Evolutionary conservation across 208 protist species (phyloP).

Genomic region (Trypanosoma cruzi): DNA sequence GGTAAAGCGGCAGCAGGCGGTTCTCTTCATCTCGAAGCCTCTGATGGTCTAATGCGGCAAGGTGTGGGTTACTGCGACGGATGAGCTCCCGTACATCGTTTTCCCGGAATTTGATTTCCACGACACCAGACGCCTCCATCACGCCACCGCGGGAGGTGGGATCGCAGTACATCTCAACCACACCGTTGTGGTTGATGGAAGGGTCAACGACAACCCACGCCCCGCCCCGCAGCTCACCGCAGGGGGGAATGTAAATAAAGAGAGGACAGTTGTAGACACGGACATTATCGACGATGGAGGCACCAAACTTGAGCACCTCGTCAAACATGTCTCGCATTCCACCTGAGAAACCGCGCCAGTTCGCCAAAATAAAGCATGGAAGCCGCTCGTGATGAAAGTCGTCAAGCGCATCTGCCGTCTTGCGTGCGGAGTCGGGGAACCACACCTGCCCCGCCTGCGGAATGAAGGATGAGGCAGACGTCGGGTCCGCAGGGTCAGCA

Average conservation of each 20-base stretch:
- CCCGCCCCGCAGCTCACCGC: slow-evolving; percentile 97
- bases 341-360: slow-evolving; percentile 99
- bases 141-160: slow-evolving; percentile 92
- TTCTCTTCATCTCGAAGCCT: slow-evolving; percentile 46
- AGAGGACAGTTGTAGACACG: slow-evolving; percentile 95
- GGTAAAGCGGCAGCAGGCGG: slow-evolving; percentile 89
- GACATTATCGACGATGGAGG: slow-evolving; percentile 98
- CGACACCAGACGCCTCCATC: slow-evolving; percentile 95
- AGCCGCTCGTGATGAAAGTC: neutral
- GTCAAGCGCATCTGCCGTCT: slow-evolving; percentile 64
- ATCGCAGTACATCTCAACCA: slow-evolving; percentile 98
- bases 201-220: slow-evolving; percentile 99
- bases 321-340: slow-evolving; percentile 99
- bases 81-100: slow-evolving; percentile 92
- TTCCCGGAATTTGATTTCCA: slow-evolving; percentile 97
- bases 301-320: slow-evolving; percentile 99
- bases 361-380: slow-evolving; percentile 88
- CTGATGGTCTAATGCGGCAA: slow-evolving; percentile 45
- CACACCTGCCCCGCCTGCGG: slow-evolving; percentile 95
- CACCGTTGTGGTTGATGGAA: slow-evolving; percentile 95
- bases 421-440: slow-evolving; percentile 98
- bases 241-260: slow-evolving; percentile 98
- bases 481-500: slow-evolving; percentile 96
- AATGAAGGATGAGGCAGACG: slow-evolving; percentile 64
- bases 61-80: slow-evolving; percentile 77